phyloP scores from a whole-genome alignment of 805 yeast species.

The Sugiyamaella qingdaonensis region DNA sequence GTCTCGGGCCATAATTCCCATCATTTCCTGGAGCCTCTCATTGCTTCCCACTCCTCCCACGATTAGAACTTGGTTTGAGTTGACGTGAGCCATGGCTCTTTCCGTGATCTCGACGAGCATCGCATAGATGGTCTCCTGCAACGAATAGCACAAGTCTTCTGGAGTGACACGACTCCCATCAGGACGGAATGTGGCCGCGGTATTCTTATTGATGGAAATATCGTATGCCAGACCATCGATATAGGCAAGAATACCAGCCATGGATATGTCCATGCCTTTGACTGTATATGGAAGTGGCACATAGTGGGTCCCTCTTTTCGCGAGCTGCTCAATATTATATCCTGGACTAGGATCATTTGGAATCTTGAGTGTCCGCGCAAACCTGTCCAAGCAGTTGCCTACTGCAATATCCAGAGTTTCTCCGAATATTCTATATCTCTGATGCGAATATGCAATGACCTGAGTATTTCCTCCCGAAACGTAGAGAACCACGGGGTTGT shows the following conservation, averaged over 20 bases:
- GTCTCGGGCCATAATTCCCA: constrained; percentile 86
- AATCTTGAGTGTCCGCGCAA: constrained; percentile 85
- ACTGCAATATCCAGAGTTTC: constrained; percentile 97
- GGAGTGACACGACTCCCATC: constrained; percentile 55
- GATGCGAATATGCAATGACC: constrained; percentile 92
- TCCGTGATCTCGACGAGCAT: constrained; percentile 98
- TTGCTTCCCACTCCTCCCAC: constrained; percentile 99
- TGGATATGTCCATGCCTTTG: constrained; percentile 96
- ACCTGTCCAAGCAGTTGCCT: constrained; percentile 93
- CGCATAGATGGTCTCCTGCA: constrained; percentile 87
- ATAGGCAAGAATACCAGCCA: constrained; percentile 91
- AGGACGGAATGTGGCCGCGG: constrained; percentile 24
- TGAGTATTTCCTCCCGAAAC: constrained; percentile 99
- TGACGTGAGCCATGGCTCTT: constrained; percentile 96
- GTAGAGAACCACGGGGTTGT: constrained; percentile 93
- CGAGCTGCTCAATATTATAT: constrained; percentile 91
- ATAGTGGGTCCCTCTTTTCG: constrained; percentile 52
- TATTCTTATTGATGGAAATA: constrained; percentile 44
- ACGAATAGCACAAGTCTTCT: constrained; percentile 85
- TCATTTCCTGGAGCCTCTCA: constrained; percentile 86
- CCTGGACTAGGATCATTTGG: constrained; percentile 97
- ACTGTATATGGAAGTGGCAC: constrained; percentile 92
- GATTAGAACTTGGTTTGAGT: constrained; percentile 78
- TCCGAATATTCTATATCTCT: constrained; percentile 96
- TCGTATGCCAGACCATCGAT: constrained; percentile 79